These are phyloP conservation scores for Yamadazyma dushanensis DNA, from an alignment of 1,139 yeast species.

Conservation along the genomic window DNA sequence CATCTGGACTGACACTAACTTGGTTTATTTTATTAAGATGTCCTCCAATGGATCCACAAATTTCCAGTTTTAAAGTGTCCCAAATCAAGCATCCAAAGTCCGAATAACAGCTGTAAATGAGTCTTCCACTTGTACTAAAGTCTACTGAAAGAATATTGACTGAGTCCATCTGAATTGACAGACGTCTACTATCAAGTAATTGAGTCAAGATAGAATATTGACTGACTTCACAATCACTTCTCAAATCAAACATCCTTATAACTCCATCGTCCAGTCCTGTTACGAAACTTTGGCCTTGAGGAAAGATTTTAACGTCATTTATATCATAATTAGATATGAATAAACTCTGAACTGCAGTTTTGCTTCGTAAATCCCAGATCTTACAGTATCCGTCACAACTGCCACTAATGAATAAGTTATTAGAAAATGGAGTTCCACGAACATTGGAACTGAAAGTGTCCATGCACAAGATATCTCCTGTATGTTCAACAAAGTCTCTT, in stretches of 20 bases:
- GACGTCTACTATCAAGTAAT: constrained; percentile 13
- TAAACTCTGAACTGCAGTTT: constrained; percentile 58
- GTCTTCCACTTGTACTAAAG: constrained; percentile 73
- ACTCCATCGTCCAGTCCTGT: constrained; percentile 82
- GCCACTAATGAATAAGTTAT: constrained; percentile 60
- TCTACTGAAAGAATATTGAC: constrained; percentile 59
- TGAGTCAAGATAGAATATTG: constrained; percentile 43
- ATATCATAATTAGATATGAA: constrained; percentile 66
- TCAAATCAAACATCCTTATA: constrained; percentile 69
- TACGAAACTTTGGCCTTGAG: constrained; percentile 65
- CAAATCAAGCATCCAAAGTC: constrained; percentile 75
- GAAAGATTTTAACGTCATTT: constrained; percentile 64
- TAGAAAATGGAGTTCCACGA: constrained; percentile 16
- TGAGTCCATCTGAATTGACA: constrained; percentile 13
- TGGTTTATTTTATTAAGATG: constrained; percentile 64
- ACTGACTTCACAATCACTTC: constrained; percentile 73
- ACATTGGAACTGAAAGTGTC: constrained; percentile 23
- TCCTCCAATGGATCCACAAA: constrained; percentile 56
- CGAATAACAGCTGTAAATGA: constrained; percentile 73
- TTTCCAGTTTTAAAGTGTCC: constrained; percentile 70
- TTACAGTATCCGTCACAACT: constrained; percentile 73
- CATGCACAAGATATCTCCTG: constrained; percentile 75
- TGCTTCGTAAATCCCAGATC: constrained; percentile 68
- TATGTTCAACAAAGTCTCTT: constrained; percentile 67
- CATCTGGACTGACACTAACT: constrained; percentile 72